Evolutionary conservation across 2,329 filamentous ascomycete species (phyloP).

Genomic region (Talaromyces pinophilus): DNA sequence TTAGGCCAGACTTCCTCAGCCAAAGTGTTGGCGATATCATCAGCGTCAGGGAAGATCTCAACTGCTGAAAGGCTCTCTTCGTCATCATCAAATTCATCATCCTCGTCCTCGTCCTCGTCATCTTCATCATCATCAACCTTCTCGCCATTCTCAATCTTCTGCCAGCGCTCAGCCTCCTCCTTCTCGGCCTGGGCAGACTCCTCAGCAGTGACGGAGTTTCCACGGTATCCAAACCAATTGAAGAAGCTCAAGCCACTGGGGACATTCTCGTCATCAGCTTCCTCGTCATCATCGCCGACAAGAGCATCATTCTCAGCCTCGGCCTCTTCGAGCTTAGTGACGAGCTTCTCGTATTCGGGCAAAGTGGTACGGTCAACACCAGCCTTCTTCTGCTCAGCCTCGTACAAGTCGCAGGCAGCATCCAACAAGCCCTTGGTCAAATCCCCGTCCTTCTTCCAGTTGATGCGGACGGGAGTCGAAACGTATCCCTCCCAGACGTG

Average conservation of each 20-base stretch:
- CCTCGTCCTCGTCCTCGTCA: constrained; percentile 46
- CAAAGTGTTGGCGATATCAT: constrained; percentile 76
- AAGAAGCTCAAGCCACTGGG: constrained; percentile 73
- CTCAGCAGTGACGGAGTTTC: constrained; percentile 68
- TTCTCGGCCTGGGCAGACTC: constrained; percentile 66
- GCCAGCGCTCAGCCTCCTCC: constrained; percentile 61
- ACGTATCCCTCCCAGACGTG: constrained; percentile 74
- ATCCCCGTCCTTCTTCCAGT: constrained; percentile 85
- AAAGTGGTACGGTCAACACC: constrained; percentile 55
- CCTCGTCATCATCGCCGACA: constrained; percentile 33
- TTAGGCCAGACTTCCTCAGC: constrained; percentile 86
- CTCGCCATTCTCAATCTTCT: constrained; percentile 53
- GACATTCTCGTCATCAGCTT: constrained; percentile 41
- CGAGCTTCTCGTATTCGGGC: constrained; percentile 55
- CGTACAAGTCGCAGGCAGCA: constrained; percentile 68
- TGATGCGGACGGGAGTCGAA: constrained; percentile 82
- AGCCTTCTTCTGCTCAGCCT: constrained; percentile 58
- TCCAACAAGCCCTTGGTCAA: constrained; percentile 77
- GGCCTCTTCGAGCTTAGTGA: constrained; percentile 49
- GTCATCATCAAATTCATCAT: constrained; percentile 60
- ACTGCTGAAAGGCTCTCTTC: constrained; percentile 66
- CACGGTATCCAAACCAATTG: constrained; percentile 80
- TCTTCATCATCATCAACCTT: constrained; percentile 50
- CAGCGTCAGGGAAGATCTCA: constrained; percentile 86
- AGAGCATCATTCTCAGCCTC: constrained; percentile 37